Percentiles rank a stretch among this genome's conserved stretches.
These are phyloP conservation scores for Pseudogymnoascus sp. DNA, from an alignment of 2,329 filamentous ascomycete species.

Conservation along the genomic window DNA sequence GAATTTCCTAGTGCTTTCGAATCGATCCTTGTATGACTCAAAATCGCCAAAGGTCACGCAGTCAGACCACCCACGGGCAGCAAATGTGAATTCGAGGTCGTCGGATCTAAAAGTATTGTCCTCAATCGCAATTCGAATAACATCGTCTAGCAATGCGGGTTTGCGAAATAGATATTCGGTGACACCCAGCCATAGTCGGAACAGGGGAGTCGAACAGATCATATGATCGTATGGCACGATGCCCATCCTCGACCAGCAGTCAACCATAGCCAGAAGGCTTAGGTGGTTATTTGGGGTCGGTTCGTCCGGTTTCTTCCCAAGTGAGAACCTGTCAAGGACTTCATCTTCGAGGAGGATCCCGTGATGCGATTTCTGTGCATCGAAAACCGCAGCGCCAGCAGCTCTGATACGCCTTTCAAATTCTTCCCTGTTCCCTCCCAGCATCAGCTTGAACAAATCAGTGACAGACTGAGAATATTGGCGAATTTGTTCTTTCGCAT, in stretches of 20 bases:
- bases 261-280: constrained; percentile 89
- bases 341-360: constrained; percentile 70
- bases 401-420: constrained; percentile 68
- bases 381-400: constrained; percentile 69
- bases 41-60: constrained; percentile 89
- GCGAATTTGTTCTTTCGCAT: constrained; percentile 83
- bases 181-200: constrained; percentile 94
- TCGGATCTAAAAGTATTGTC: constrained; percentile 92
- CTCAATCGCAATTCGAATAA: constrained; percentile 76
- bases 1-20: constrained; percentile 82
- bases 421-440: constrained; percentile 72
- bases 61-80: constrained; percentile 90
- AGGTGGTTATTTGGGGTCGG: constrained; percentile 88
- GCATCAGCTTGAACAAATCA: constrained; percentile 93
- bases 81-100: constrained; percentile 96
- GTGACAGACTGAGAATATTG: constrained; percentile 92
- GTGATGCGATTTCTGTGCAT: constrained; percentile 45
- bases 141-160: constrained; percentile 70
- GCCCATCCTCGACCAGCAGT: constrained; percentile 90
- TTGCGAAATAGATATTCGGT: constrained; percentile 93
- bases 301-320: constrained; percentile 54
- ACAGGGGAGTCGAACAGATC: constrained; percentile 97
- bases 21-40: constrained; percentile 84
- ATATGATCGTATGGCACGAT: constrained; percentile 99
- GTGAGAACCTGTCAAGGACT: constrained; percentile 79